Conservation (phyloP, 140 eudicot genomes). For the Anethum foeniculum region DNA sequence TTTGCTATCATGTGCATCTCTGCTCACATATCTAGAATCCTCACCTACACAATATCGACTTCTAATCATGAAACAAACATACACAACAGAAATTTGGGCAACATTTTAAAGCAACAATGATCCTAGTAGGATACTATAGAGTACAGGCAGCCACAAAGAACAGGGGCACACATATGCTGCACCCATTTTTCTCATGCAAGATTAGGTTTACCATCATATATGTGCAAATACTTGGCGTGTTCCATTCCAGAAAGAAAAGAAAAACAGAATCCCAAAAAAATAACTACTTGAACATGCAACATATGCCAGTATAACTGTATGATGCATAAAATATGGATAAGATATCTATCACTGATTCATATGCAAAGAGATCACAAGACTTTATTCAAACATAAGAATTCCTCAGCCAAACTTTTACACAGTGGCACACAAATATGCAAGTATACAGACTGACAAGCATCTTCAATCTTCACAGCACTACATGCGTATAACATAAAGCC, state of each 20-base stretch:
- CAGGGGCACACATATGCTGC: background rate
- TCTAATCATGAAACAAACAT: background rate
- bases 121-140: background rate
- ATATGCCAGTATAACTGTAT: background rate
- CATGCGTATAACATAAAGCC: background rate
- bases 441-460: background rate
- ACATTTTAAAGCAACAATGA: background rate
- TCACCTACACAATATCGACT: slow-evolving; percentile 25
- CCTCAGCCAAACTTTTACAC: background rate
- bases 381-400: background rate
- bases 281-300: background rate
- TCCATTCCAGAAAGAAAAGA: background rate
- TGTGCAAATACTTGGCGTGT: background rate
- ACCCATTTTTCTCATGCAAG: background rate
- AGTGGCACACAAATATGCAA: background rate
- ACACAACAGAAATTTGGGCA: background rate
- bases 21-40: slow-evolving; percentile 42
- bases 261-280: background rate
- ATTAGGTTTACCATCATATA: background rate
- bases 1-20: slow-evolving; percentile 50
- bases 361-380: background rate
- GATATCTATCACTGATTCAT: background rate
- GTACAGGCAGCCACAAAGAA: background rate
- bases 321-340: background rate
- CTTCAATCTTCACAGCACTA: background rate